Conservation (phyloP, 2,329 filamentous ascomycete genomes). For the Aspergillus tanneri region DNA sequence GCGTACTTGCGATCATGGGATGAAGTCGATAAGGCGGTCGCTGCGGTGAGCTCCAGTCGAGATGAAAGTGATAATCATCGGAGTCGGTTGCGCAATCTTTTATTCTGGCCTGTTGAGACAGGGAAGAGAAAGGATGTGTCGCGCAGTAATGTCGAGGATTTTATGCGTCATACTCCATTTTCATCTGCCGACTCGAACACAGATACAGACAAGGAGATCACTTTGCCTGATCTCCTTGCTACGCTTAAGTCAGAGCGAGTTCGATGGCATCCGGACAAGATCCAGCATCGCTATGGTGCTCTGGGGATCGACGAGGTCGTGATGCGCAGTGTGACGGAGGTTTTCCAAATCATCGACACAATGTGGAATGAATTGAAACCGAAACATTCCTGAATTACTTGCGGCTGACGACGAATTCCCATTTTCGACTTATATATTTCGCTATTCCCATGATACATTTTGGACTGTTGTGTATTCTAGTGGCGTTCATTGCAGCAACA, state of each 20-base stretch:
- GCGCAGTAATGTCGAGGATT: constrained; percentile 63
- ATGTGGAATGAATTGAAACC: constrained; percentile 67
- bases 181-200: not conserved
- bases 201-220: constrained; percentile 21
- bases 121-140: constrained; percentile 58
- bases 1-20: constrained; percentile 67
- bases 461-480: too few relatives aligned
- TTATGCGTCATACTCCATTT: constrained; percentile 62
- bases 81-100: constrained; percentile 40
- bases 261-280: constrained; percentile 96
- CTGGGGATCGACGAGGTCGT: constrained; percentile 66
- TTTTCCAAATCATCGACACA: constrained; percentile 86
- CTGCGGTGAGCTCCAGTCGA: constrained; percentile 11
- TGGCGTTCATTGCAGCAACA: not conserved
- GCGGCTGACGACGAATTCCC: too few relatives aligned
- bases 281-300: constrained; percentile 81
- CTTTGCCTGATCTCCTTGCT: constrained; percentile 42
- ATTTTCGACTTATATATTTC: too few relatives aligned
- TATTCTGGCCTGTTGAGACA: constrained; percentile 73
- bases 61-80: constrained; percentile 13
- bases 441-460: too few relatives aligned
- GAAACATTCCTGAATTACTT: constrained; percentile 13
- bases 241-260: constrained; percentile 80
- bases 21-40: constrained; percentile 36
- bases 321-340: constrained; percentile 77